A percentile compares a stretch with the other conserved stretches of the same genome.
Conservation (phyloP, 768 basidiomycete genomes). For the Kwoniella bestiolae region DNA sequence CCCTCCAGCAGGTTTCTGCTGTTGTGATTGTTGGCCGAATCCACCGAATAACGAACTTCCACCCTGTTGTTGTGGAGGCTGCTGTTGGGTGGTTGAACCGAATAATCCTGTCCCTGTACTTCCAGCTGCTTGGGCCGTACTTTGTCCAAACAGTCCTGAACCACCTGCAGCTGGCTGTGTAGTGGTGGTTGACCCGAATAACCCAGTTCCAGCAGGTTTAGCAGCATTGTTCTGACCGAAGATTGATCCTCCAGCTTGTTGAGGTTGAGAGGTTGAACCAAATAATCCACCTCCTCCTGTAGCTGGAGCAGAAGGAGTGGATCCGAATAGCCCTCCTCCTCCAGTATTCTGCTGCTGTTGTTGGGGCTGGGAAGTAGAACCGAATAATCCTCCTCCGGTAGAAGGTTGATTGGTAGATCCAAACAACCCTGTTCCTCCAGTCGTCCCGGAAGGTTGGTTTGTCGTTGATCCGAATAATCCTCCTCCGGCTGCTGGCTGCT, state of each 20-base stretch:
- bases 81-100: constrained; percentile 32
- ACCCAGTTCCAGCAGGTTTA: constrained; percentile 17
- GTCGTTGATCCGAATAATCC: constrained; percentile 23
- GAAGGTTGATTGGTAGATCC: constrained; percentile 17
- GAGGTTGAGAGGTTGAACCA: too few relatives aligned
- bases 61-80: constrained; percentile 24
- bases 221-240: too few relatives aligned
- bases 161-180: constrained; percentile 28
- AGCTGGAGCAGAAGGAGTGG: neutral
- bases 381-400: constrained; percentile 28
- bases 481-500: constrained; percentile 10
- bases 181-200: constrained; percentile 14
- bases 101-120: constrained; percentile 27
- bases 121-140: constrained; percentile 7
- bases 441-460: constrained; percentile 4
- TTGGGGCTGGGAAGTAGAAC: constrained; percentile 12
- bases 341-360: constrained; percentile 16
- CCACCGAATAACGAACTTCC: constrained; percentile 14
- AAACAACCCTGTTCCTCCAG: constrained; percentile 20
- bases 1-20: constrained; percentile 16
- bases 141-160: constrained; percentile 24
- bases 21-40: constrained; percentile 18
- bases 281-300: constrained; percentile 16
- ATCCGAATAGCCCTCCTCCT: constrained; percentile 13
- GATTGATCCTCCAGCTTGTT: too few relatives aligned